phyloP scores from a whole-genome alignment of 768 basidiomycete genomes.

The Lanmaoa pseudosensibilis region DNA sequence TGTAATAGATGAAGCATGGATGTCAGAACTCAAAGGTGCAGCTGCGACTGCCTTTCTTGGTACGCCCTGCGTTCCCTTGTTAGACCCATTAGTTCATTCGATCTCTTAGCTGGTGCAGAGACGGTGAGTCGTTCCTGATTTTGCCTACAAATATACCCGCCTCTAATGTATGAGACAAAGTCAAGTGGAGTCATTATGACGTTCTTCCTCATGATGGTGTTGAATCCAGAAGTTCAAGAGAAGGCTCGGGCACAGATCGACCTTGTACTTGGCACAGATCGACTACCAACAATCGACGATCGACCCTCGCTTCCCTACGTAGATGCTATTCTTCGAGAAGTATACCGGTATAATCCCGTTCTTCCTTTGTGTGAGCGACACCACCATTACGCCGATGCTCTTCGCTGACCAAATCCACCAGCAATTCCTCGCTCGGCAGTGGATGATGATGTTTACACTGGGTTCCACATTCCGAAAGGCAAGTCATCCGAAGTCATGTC shows the following conservation, averaged over 20 bases:
- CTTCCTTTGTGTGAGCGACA: slow-evolving; percentile 7
- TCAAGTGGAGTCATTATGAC: not conserved
- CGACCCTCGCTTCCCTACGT: slow-evolving; percentile 3
- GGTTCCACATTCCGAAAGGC: slow-evolving; percentile 13
- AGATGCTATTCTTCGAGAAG: slow-evolving; percentile 9
- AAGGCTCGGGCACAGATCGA: slow-evolving; percentile 17
- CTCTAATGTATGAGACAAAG: not conserved
- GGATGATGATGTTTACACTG: slow-evolving; percentile 9
- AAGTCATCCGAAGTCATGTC: not conserved
- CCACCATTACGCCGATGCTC: not conserved
- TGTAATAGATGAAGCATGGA: not conserved
- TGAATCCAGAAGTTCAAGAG: slow-evolving; percentile 6
- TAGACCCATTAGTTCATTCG: too few species aligned
- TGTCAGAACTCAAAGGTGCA: not conserved
- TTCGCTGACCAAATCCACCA: not conserved
- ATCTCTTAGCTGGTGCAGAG: slow-evolving; percentile 4
- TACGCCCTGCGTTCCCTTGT: not conserved
- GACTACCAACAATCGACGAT: slow-evolving; percentile 11
- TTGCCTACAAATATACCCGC: not conserved
- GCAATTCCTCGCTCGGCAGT: slow-evolving; percentile 2
- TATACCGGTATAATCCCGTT: slow-evolving; percentile 1
- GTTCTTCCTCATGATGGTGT: slow-evolving; percentile 13
- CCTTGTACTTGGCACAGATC: not conserved
- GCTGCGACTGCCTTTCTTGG: slow-evolving; percentile 10
- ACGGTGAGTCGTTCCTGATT: not conserved